Percentiles rank a stretch among this genome's conserved stretches.
These are phyloP conservation scores for Euphorbia pulcherrima DNA, from an alignment of 345 rosid genomes.

Conservation along the genomic window DNA sequence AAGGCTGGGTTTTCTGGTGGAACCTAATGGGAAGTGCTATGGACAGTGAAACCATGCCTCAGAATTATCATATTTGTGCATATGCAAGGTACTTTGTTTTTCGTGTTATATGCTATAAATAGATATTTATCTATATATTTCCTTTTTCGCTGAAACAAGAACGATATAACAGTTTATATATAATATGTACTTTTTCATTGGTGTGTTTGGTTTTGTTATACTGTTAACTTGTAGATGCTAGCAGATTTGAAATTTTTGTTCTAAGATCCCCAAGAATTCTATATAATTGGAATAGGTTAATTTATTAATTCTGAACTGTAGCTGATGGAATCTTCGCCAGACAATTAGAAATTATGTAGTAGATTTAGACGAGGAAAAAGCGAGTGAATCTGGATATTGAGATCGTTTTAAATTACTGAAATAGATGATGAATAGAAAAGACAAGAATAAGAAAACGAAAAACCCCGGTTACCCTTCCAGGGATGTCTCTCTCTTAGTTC, in stretches of 20 bases:
- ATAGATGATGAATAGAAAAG: no score
- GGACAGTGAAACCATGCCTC: constrained; percentile 12
- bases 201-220: not conserved
- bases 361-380: no score
- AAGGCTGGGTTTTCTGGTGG: not conserved
- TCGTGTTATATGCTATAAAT: not conserved
- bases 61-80: constrained; percentile 1
- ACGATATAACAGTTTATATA: not conserved
- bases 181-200: not conserved
- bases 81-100: constrained; percentile 13
- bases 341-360: no score
- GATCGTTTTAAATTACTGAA: no score
- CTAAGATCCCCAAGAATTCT: not conserved
- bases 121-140: not conserved
- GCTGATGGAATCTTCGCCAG: no score
- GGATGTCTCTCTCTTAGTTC: no score
- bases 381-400: no score
- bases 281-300: not conserved
- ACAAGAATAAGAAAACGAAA: no score
- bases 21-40: not conserved
- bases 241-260: not conserved
- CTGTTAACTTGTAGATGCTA: not conserved
- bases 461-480: no score
- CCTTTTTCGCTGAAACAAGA: not conserved
- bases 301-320: no score